Percentiles rank a stretch among this genome's conserved stretches.
Evolutionary conservation across 768 basidiomycete species (phyloP).

Genomic region (Wakefieldia striispora): DNA sequence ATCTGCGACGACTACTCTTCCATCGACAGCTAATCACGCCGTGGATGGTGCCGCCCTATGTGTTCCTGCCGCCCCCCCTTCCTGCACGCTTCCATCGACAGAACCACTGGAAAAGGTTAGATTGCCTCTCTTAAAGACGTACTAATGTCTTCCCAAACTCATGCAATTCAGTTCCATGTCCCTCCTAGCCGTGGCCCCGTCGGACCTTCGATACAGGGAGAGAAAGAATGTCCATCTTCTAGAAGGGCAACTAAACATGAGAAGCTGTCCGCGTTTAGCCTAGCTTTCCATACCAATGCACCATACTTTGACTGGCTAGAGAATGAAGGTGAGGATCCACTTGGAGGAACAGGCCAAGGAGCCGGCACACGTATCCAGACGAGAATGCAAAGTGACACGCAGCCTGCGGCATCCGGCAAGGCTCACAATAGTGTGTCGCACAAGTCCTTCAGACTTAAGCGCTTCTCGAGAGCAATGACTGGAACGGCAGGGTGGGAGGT

Average conservation of each 20-base stretch:
- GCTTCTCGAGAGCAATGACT: conserved; percentile 76
- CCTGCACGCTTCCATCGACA: not conserved
- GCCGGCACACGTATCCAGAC: conserved; percentile 7
- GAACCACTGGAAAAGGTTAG: not conserved
- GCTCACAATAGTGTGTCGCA: not conserved
- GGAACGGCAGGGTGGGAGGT: conserved; percentile 72
- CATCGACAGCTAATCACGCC: not conserved
- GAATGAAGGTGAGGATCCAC: conserved; percentile 40
- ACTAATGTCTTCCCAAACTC: not conserved
- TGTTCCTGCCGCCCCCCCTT: not conserved
- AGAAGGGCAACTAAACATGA: conserved; percentile 5
- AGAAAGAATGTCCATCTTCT: not conserved
- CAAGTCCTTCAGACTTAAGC: conserved; percentile 54
- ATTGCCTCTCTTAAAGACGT: not conserved
- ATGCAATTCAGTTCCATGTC: not conserved
- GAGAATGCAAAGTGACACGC: not conserved
- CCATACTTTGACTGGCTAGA: conserved; percentile 78
- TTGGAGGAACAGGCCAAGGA: conserved; percentile 21
- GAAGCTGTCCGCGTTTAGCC: conserved; percentile 57
- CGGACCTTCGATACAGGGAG: not conserved
- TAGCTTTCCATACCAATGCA: conserved; percentile 56
- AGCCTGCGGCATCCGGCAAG: not conserved
- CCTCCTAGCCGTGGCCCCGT: not conserved
- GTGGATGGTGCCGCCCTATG: not conserved
- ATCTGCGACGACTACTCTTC: not conserved